Evolutionary conservation across 2,329 filamentous ascomycete species (phyloP), one percentile per base, ranked within the genome.

Genomic region (Fusarium temperatum): DNA sequence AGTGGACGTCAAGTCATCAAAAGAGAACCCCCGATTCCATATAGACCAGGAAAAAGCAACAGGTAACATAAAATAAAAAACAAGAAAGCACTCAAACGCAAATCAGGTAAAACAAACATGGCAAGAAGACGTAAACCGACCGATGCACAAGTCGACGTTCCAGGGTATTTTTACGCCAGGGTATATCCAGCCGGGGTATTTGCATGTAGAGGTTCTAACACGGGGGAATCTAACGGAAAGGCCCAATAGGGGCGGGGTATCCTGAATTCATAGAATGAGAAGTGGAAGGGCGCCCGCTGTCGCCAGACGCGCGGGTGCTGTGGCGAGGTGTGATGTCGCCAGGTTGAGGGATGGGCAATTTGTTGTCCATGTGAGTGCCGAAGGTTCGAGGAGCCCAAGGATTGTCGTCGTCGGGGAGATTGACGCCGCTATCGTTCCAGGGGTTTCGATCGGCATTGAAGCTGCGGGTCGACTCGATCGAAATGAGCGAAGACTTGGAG

Each of bases 341-440:
- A 71, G 93, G 89, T 80, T 93, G 88, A 82, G 92, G 87, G 72
- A 92, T 88, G 73, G 86, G 83, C 79, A 91, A 83, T 82, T 92
- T 93, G 80, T 87, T 87, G 81, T 92, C 86, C 78, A 87, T 86
- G 80, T 89, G 90, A 81, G 91, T 93, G 79, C 89, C 88, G 77
- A 91, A 89, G 77, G 90, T 89, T 74, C 90, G 89, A 58, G 84
- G 84, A 59, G 87, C 84, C 90, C 90, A 92, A 44, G 88, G 88
- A 81, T 90, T 89, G 77, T 98, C 95, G 74, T 98, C 94, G 79
- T 98, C 96, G 72, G 93, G 88, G 76, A 98, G 90, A 82, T 98
- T 98, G 81, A 98, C 95, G 78, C 95, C 96, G 80, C 94, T 97
- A 82, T 98, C 96, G 82, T 98, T 98, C 96, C 96, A 98, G 71